Evolutionary conservation across 805 yeast genomes (phyloP), one percentile per base, ranked within the genome.

Genomic region (Saccharomycopsis sp.): DNA sequence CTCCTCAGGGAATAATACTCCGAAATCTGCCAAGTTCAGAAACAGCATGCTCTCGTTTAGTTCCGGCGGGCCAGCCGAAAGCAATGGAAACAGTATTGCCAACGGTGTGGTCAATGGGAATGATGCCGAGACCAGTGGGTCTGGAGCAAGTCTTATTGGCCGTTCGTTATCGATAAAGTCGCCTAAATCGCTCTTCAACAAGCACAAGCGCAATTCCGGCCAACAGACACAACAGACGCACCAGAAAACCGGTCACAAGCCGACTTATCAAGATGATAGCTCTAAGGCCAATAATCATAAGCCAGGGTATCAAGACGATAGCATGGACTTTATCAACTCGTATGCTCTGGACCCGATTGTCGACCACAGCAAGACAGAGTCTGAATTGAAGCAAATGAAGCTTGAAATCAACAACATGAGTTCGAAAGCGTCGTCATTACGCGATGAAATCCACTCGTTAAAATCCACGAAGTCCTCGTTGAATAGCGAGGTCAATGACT

Each of bases 361-460:
- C 2, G 54, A 29, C 20, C 54, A 52, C 35, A 24, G 19, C 35
- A 52, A 29, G 22, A 24, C 35, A 12, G 82, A 78, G 61, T 68
- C 73, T 49, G 79, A 75, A 56, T 64, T 77, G 57, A 67, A 71
- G 42, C 58, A 66, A 24, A 56, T 77, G 55, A 77, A 71, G 61
- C 60, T 66, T 22, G 85, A 81, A 59, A 63, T 81, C 17, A 66
- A 69, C 29, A 70, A 73, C 25, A 67, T 80, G 57, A 66, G 69
- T 1, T 55, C 25, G 15, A 14, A 29, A 14, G 38, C 38, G 7
- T 14, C n/a, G 15, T 52, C 54, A 8, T 24, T 52, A n/a, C 38
- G 49, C 22, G 73, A 72, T 50, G 90, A 86, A 47, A 75, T 87
- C 14, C 78, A 75, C 53, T 77, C 72, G 19, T 72, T 90, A 62